These are phyloP conservation scores for Leccinum subtestaceum DNA, from an alignment of 768 basidiomycete genomes.

Conservation along the genomic window DNA sequence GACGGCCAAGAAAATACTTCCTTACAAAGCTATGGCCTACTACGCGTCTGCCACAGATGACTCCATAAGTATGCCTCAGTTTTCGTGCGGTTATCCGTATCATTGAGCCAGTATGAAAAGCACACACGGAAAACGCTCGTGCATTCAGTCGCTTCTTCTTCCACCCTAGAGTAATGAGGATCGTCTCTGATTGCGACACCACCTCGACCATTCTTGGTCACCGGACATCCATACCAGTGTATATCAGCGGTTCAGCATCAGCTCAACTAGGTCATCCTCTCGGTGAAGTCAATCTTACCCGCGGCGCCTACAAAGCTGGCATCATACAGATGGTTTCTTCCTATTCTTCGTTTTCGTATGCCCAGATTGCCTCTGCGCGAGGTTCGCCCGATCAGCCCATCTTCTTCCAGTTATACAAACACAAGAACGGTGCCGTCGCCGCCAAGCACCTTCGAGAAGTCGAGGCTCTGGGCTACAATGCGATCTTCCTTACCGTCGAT, in stretches of 20 bases:
- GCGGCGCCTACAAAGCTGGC: slow-evolving; percentile 58
- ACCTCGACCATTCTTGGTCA: slow-evolving; percentile 74
- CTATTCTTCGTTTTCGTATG: slow-evolving; percentile 68
- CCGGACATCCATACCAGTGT: slow-evolving; percentile 71
- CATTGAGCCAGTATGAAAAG: slow-evolving; percentile 35
- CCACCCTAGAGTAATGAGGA: slow-evolving; percentile 73
- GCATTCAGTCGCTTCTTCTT: slow-evolving; percentile 87
- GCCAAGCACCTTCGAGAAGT: slow-evolving; percentile 69
- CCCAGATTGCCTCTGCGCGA: slow-evolving; percentile 56
- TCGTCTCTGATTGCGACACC: slow-evolving; percentile 62
- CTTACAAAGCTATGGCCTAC: slow-evolving; percentile 75
- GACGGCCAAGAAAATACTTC: slow-evolving; percentile 69
- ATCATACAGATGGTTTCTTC: slow-evolving; percentile 86
- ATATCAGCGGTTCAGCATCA: slow-evolving; percentile 79
- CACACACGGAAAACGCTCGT: slow-evolving; percentile 63
- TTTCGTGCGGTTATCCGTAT: slow-evolving; percentile 12
- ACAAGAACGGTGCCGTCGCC: slow-evolving; percentile 62
- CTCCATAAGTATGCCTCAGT: slow-evolving; percentile 57
- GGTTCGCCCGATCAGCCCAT: slow-evolving; percentile 55
- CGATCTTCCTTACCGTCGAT: slow-evolving; percentile 91
- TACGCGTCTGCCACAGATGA: slow-evolving; percentile 88
- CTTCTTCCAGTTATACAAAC: slow-evolving; percentile 88
- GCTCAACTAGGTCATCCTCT: slow-evolving; percentile 83
- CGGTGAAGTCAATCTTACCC: slow-evolving; percentile 84
- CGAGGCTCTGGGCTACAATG: slow-evolving; percentile 74